Evolutionary conservation across 495 filamentous ascomycete species (phyloP).

Genomic region (Neurospora sp.): DNA sequence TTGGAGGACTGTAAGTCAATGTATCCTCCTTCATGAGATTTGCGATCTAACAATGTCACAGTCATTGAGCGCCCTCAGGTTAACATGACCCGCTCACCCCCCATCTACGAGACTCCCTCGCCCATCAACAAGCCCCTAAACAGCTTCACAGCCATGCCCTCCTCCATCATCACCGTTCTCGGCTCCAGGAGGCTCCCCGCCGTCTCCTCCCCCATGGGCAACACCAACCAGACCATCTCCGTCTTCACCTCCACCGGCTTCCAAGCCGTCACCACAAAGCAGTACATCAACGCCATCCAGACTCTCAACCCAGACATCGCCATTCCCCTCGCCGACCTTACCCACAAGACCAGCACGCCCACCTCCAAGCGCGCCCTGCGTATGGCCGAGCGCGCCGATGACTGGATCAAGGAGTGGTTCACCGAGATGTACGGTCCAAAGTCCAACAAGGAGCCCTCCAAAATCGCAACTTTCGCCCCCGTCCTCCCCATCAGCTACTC

Average conservation of each 20-base stretch:
- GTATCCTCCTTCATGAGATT: no score
- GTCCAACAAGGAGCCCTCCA: constrained; percentile 17
- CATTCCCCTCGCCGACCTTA: constrained; percentile 68
- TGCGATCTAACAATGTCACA: constrained; percentile 30
- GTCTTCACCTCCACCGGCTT: constrained; percentile 81
- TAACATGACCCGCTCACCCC: constrained; percentile 27
- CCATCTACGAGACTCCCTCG: constrained; percentile 29
- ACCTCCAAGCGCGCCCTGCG: constrained; percentile 61
- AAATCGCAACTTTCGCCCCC: constrained; percentile 60
- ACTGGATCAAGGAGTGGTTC: constrained; percentile 67
- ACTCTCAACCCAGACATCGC: constrained; percentile 70
- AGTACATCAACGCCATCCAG: constrained; percentile 54
- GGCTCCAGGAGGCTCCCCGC: constrained; percentile 68
- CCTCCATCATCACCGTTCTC: constrained; percentile 54
- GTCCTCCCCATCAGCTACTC: constrained; percentile 65
- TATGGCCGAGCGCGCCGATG: constrained; percentile 80
- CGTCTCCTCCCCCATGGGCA: constrained; percentile 59
- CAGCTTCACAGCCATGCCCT: constrained; percentile 56
- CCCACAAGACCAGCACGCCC: constrained; percentile 41
- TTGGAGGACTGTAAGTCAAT: constrained; percentile 78
- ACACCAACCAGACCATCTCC: constrained; percentile 60
- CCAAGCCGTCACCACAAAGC: constrained; percentile 49
- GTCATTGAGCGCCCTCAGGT: constrained; percentile 64
- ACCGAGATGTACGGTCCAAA: constrained; percentile 40
- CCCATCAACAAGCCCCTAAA: constrained; percentile 46